These are phyloP conservation scores for Exophiala xenobiotica DNA, from an alignment of 2,329 filamentous ascomycete species.

Conservation along the genomic window DNA sequence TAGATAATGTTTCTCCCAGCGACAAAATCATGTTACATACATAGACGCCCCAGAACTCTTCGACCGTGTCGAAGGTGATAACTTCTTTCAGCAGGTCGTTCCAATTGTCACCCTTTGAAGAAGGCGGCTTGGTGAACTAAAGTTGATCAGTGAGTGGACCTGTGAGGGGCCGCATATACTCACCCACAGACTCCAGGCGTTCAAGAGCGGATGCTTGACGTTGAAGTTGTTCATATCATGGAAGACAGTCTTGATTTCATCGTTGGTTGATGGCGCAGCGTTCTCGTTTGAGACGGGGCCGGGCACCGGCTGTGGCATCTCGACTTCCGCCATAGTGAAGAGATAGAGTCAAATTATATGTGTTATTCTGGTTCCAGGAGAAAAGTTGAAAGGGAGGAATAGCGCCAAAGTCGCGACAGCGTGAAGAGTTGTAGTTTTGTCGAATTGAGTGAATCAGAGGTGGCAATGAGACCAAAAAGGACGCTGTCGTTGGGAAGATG, in stretches of 20 bases:
- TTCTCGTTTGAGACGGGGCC: constrained; percentile 45
- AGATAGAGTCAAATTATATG: not conserved
- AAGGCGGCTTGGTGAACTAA: constrained; percentile 32
- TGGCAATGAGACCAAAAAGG: too few species aligned
- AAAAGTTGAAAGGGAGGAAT: not conserved
- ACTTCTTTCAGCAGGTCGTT: constrained; percentile 97
- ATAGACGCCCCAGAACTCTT: constrained; percentile 99
- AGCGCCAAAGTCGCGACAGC: too few species aligned
- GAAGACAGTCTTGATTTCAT: constrained; percentile 83
- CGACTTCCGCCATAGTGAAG: constrained; percentile 31
- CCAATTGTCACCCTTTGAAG: constrained; percentile 86
- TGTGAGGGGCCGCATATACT: not conserved
- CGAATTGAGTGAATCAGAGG: too few species aligned
- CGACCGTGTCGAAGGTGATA: constrained; percentile 96
- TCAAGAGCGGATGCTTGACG: constrained; percentile 96
- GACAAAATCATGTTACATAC: constrained; percentile 61
- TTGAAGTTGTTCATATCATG: constrained; percentile 99
- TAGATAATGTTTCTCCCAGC: constrained; percentile 2
- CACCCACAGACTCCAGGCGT: constrained; percentile 99
- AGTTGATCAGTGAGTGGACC: constrained; percentile 19
- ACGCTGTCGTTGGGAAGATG: too few species aligned
- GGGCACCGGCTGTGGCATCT: constrained; percentile 25
- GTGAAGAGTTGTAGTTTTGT: too few species aligned
- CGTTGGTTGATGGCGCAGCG: constrained; percentile 51
- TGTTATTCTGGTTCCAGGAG: not conserved